These are phyloP conservation scores for Cichorium intybus DNA, from an alignment of 140 eudicot species.

Conservation along the genomic window DNA sequence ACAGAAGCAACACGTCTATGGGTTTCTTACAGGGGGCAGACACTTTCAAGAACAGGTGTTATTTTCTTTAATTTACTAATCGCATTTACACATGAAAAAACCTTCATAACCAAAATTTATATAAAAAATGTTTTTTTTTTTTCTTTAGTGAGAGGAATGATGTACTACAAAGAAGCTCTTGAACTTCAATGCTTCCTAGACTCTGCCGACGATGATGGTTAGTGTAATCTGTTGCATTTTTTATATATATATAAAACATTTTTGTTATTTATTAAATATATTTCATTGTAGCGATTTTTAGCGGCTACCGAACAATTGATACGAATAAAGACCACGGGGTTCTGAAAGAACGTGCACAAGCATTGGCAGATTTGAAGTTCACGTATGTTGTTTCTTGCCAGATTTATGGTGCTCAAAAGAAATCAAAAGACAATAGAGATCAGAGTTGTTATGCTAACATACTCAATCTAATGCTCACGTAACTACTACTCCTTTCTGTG, in stretches of 20 bases:
- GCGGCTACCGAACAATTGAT: conserved; percentile 75
- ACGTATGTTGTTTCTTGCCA: conserved; percentile 99
- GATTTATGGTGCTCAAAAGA: conserved; percentile 90
- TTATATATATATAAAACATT: neutral
- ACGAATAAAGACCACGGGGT: conserved; percentile 41
- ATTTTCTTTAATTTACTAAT: neutral
- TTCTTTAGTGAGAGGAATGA: conserved; percentile 93
- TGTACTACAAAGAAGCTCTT: conserved; percentile 91
- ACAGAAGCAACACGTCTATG: conserved; percentile 69
- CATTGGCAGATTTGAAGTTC: conserved; percentile 89
- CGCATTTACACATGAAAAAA: neutral
- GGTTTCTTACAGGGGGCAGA: conserved; percentile 98
- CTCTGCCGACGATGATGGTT: conserved; percentile 75
- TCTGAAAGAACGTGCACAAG: conserved; percentile 73
- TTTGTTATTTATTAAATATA: neutral
- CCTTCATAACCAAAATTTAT: neutral
- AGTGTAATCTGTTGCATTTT: conserved; percentile 10
- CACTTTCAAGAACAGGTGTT: conserved; percentile 96
- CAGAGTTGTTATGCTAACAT: conserved; percentile 77
- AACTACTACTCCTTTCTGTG: conserved; percentile 13
- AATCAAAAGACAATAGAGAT: conserved; percentile 62
- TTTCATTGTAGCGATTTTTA: conserved; percentile 62
- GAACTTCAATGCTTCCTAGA: conserved; percentile 95
- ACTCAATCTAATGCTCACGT: conserved; percentile 85
- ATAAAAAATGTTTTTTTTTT: neutral